Base-by-base conservation (phyloP, 108 stramenopile genomes). In the Cylindrotheca closterium region DNA sequence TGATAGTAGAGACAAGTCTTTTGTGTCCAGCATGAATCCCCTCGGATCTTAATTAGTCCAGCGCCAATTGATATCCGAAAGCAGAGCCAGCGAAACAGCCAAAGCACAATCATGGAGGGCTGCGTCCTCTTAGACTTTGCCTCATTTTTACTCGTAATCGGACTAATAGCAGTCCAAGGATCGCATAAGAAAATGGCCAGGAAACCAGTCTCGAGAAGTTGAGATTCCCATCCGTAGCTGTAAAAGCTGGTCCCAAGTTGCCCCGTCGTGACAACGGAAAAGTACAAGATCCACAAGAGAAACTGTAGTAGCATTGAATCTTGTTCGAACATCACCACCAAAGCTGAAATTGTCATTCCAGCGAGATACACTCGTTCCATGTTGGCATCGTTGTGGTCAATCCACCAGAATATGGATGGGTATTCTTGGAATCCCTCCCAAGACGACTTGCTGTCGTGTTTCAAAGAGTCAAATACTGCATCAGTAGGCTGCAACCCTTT, bases 31-130 rank as follows among this genome's bases (percentile, higher is more conserved):
- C 92, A 93, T 25, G 65, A 53, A 60, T 79, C 85, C 32, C 92
- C 86, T 19, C 88, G 85, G 23, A 91, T 73, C 59, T 93, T 93
- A 78, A 93, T 93, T 42, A 93, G 70, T 2, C 92, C 92, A 7
- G 92, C 92, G 17, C 92, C 92, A 1, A 93, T 69, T 58, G 63
- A 77, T 30, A 92, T 85, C 10, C 87, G 85, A 49, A 89, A 87
- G 51, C 79, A 81, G 3, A 89, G 70, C 93, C 93, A 94, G 30
- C 93, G 85, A 53, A 86, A 84, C 30, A 85, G 69, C 84, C 84
- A 94, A 4, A 91, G 37, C 10, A 82, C 71, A 25, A 79, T 47
- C 10, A 58, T 56, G 0, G 92, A 81, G 30, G 86, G 68, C 0
- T 79, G 50, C 25, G 24, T 59, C 54, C 57, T 53, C 4, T 7